Evolutionary conservation across 2,329 filamentous ascomycete species (phyloP), one percentile per base, ranked within the genome.

Genomic region (Alternaria novae-zelandiae): DNA sequence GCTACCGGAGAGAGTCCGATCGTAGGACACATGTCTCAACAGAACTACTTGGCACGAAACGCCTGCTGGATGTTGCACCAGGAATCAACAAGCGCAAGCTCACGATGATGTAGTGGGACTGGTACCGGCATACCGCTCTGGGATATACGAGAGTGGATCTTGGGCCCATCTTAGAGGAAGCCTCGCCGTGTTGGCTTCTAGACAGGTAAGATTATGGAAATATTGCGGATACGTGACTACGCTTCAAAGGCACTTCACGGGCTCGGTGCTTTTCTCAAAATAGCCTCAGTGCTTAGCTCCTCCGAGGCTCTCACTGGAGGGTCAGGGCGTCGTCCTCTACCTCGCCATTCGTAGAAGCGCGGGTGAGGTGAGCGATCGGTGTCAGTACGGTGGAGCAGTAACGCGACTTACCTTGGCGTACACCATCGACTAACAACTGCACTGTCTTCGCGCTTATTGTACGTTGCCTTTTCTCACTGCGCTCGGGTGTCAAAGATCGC

Each of bases 41-140:
- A 41, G 30, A 53, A 36, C 17, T 28, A 51, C 21, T 51, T 6
- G 17, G 32, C 15, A 36, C 49, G 28, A 51, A 17, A 51, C 20
- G 28, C 5, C 20, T 17, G 21, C 23, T 28, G 30, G 49, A 41
- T 25, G 12, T 15, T 23, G 20, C 17, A 21, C 28, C 12, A 23
- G 23, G 17, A 51, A 15, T 21, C 49, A 53, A 0, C 10, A 6
- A n/a, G 28, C 13, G n/a, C 26, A 21, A 36, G 49, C 30, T 32
- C 28, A 53, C 20, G 49, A 36, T 17, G 49, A 53, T 36, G 30
- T 23, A 53, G 49, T 13, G 49, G 28, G 20, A 23, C 30, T 23
- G 21, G 32, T 21, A 53, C 49, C 49, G 49, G 28, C 32, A 36
- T 53, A 56, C n/a, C 60, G 63, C 46, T 67, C 65, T 51, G 58